A percentile compares a stretch with the other conserved stretches of the same genome.
Conservation (phyloP, 768 basidiomycete genomes). For the Lentinula aciculospora region DNA sequence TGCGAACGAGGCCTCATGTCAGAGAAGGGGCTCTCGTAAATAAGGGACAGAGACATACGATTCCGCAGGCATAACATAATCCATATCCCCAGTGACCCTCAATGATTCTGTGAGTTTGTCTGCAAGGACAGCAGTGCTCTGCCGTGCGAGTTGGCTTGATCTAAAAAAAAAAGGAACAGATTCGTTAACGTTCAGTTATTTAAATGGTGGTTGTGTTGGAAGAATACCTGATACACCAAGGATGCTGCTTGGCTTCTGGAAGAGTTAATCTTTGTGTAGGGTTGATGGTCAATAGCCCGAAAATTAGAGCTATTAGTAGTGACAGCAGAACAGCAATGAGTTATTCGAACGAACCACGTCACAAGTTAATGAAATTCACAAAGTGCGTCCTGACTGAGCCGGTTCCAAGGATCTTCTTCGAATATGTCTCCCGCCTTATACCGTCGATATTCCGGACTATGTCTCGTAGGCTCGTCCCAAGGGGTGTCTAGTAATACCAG, state of each 20-base stretch:
- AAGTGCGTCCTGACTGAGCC: constrained; percentile 49
- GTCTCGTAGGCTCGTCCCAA: constrained; percentile 88
- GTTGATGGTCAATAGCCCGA: constrained; percentile 68
- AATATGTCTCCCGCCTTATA: constrained; percentile 75
- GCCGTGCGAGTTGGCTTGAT: constrained; percentile 61
- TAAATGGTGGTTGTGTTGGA: neutral
- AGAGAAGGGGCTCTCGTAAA: neutral
- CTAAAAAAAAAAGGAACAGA: constrained; percentile 27
- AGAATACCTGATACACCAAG: constrained; percentile 69
- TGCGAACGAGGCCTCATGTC: constrained; percentile 6
- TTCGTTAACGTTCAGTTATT: too few relatives aligned
- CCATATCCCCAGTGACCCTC: constrained; percentile 67
- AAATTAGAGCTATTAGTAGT: constrained; percentile 58
- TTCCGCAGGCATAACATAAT: constrained; percentile 57
- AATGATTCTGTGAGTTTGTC: constrained; percentile 66
- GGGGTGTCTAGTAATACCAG: constrained; percentile 82
- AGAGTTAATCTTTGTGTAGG: constrained; percentile 65
- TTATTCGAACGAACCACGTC: too few relatives aligned
- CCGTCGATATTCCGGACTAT: constrained; percentile 74
- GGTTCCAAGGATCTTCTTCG: constrained; percentile 72
- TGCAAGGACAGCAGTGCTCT: constrained; percentile 50
- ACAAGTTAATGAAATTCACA: too few relatives aligned
- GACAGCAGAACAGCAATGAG: neutral
- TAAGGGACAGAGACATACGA: neutral
- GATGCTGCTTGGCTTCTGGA: constrained; percentile 41